Conservation (phyloP, 352 stramenopile genomes). For the Globisporangium acanthophoron region DNA sequence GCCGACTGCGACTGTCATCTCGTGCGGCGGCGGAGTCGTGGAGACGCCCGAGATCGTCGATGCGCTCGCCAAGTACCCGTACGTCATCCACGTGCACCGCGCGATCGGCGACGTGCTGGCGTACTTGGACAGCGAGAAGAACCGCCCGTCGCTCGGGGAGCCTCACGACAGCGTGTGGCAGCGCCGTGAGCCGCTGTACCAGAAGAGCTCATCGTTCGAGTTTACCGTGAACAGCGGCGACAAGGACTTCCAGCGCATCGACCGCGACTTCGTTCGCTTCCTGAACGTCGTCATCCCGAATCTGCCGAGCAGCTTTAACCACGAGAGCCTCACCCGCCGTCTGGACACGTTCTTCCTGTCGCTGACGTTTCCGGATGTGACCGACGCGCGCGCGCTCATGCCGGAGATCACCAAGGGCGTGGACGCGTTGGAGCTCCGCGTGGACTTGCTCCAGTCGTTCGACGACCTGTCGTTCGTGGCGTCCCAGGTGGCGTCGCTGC, state of each 20-base stretch:
- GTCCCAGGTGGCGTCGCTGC: conserved; percentile 65
- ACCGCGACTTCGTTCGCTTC: conserved; percentile 71
- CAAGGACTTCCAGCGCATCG: conserved; percentile 45
- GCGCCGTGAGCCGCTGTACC: conserved; percentile 51
- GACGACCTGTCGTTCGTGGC: conserved; percentile 58
- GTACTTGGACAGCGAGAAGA: conserved; percentile 44
- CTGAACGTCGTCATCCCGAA: conserved; percentile 47
- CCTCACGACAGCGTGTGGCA: conserved; percentile 54
- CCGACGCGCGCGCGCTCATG: conserved; percentile 39
- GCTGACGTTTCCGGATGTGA: conserved; percentile 63
- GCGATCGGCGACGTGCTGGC: conserved; percentile 66
- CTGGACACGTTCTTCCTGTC: conserved; percentile 78
- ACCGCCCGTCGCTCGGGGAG: conserved; percentile 56
- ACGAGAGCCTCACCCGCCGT: conserved; percentile 28
- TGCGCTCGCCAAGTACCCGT: conserved; percentile 54
- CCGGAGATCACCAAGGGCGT: conserved; percentile 70
- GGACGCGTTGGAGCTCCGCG: conserved; percentile 95
- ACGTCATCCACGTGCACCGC: conserved; percentile 67
- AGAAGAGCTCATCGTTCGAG: conserved; percentile 43
- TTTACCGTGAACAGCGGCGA: conserved; percentile 62
- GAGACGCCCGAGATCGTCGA: conserved; percentile 62
- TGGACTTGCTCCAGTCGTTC: conserved; percentile 85
- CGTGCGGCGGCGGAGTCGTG: conserved; percentile 80
- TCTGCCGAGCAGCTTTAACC: conserved; percentile 43
- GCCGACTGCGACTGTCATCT: conserved; percentile 64